Percentiles rank a stretch among this genome's conserved stretches.
These are phyloP conservation scores for Gelatoporia subvermispora DNA, from an alignment of 768 basidiomycete genomes.

Conservation along the genomic window DNA sequence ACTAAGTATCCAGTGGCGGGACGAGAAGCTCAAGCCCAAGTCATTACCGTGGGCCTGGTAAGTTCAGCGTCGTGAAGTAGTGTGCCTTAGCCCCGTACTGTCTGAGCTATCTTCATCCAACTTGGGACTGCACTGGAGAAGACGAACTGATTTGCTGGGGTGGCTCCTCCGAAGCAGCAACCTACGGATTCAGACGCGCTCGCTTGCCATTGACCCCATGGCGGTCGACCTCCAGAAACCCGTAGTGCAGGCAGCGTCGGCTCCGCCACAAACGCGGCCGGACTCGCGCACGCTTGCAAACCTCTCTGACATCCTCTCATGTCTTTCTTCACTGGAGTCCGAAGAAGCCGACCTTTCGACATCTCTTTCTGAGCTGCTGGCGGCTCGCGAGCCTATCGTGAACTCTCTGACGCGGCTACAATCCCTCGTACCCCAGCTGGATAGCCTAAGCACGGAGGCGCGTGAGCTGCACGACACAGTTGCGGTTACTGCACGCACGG, in stretches of 20 bases:
- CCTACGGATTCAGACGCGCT: too few relatives aligned
- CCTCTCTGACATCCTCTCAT: slow-evolving; percentile 67
- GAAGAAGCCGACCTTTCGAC: slow-evolving; percentile 74
- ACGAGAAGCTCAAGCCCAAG: too few relatives aligned
- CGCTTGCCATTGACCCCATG: too few relatives aligned
- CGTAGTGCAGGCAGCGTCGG: not conserved
- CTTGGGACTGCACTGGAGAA: too few relatives aligned
- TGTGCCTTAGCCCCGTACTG: too few relatives aligned
- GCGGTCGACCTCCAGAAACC: too few relatives aligned
- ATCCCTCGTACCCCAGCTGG: slow-evolving; percentile 54
- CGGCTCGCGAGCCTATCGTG: slow-evolving; percentile 61
- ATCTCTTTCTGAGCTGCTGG: slow-evolving; percentile 66
- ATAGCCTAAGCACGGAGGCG: slow-evolving; percentile 58
- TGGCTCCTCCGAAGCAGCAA: too few relatives aligned
- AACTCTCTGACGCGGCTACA: slow-evolving; percentile 58
- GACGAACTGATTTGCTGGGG: too few relatives aligned
- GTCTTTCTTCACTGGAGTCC: slow-evolving; percentile 68
- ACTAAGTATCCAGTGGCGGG: too few relatives aligned
- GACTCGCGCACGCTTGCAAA: slow-evolving; percentile 42
- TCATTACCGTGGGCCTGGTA: too few relatives aligned
- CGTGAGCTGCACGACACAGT: slow-evolving; percentile 52
- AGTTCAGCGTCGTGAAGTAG: too few relatives aligned
- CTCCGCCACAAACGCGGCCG: slow-evolving; percentile 7
- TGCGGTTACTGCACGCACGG: slow-evolving; percentile 69
- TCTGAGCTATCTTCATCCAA: too few relatives aligned